These are phyloP conservation scores for Coprinellus aureogranulatus DNA, from an alignment of 768 basidiomycete genomes.

Conservation along the genomic window DNA sequence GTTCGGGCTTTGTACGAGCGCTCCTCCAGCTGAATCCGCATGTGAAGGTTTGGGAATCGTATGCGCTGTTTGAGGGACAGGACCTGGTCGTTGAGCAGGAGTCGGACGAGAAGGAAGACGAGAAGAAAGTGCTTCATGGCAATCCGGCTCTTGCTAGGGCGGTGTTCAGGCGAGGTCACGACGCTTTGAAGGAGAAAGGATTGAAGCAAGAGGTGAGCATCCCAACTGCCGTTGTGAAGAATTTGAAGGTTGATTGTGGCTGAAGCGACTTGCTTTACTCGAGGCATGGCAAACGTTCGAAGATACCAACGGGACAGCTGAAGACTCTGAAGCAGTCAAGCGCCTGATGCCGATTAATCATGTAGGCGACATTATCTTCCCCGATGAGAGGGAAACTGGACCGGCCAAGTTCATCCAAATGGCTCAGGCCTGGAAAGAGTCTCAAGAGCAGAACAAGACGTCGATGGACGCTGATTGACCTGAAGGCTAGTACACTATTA, in stretches of 20 bases:
- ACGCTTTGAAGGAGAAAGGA: constrained; percentile 74
- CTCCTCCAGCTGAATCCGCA: constrained; percentile 83
- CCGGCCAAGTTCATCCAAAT: constrained; percentile 95
- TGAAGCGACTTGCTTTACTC: constrained; percentile 83
- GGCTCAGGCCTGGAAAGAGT: constrained; percentile 83
- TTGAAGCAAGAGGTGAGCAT: constrained; percentile 85
- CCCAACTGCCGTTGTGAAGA: constrained; percentile 3
- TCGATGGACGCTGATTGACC: constrained; percentile 6
- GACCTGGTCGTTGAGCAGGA: constrained; percentile 75
- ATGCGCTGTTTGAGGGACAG: constrained; percentile 88
- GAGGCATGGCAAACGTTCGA: constrained; percentile 97
- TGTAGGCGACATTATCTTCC: constrained; percentile 90
- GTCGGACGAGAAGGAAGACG: constrained; percentile 38
- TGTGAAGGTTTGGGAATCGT: constrained; percentile 96
- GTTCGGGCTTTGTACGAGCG: constrained; percentile 88
- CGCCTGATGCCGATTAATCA: constrained; percentile 91
- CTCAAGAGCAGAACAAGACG: constrained; percentile 41
- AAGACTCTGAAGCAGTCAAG: constrained; percentile 78
- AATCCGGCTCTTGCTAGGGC: constrained; percentile 66
- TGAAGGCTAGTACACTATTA: too few relatives aligned
- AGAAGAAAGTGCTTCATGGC: constrained; percentile 62
- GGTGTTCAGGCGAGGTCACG: constrained; percentile 86
- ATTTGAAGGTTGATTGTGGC: neutral
- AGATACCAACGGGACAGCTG: constrained; percentile 67
- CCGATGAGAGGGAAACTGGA: constrained; percentile 88